Evolutionary conservation across 2,329 filamentous ascomycete genomes (phyloP).

Genomic region (Mycocentrospora acerina): DNA sequence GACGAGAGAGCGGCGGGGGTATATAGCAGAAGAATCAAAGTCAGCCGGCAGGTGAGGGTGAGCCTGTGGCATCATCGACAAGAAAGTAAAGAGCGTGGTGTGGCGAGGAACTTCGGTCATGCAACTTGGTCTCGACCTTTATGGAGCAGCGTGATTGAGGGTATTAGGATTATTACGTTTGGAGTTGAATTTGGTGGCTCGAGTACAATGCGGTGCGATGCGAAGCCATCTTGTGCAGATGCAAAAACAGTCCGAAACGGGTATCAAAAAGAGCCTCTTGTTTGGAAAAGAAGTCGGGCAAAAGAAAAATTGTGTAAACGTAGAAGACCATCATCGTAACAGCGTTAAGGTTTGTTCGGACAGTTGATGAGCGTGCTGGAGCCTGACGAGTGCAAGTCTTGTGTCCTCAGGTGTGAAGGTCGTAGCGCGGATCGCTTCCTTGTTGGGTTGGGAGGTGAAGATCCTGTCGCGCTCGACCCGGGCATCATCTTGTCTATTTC

Average conservation of each 20-base stretch:
- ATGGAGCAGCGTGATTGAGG: not conserved
- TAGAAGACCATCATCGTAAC: slow-evolving; percentile 34
- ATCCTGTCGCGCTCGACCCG: slow-evolving; percentile 7
- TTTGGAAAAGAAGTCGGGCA: slow-evolving; percentile 24
- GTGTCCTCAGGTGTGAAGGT: slow-evolving; percentile 18
- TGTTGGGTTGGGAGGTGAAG: slow-evolving; percentile 1
- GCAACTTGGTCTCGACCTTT: slow-evolving; percentile 3
- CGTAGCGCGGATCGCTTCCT: slow-evolving; percentile 13
- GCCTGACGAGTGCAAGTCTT: slow-evolving; percentile 24
- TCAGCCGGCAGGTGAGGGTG: too few species aligned
- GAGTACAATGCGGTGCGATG: slow-evolving; percentile 12
- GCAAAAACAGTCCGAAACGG: slow-evolving; percentile 19
- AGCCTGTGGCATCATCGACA: too few species aligned
- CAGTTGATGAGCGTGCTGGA: slow-evolving; percentile 35
- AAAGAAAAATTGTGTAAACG: slow-evolving; percentile 10
- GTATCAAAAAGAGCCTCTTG: slow-evolving; percentile 27
- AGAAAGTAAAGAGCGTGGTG: too few species aligned
- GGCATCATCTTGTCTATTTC: slow-evolving; percentile 2
- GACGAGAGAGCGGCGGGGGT: too few species aligned
- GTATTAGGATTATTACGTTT: slow-evolving; percentile 22
- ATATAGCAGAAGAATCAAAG: too few species aligned
- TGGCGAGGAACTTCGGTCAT: not conserved
- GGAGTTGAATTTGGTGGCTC: slow-evolving; percentile 4
- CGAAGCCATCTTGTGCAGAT: slow-evolving; percentile 10
- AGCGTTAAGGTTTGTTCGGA: slow-evolving; percentile 29